Evolutionary conservation across 2,329 filamentous ascomycete species (phyloP), one percentile per base, ranked within the genome.

Genomic region (Chaetomium sp.): DNA sequence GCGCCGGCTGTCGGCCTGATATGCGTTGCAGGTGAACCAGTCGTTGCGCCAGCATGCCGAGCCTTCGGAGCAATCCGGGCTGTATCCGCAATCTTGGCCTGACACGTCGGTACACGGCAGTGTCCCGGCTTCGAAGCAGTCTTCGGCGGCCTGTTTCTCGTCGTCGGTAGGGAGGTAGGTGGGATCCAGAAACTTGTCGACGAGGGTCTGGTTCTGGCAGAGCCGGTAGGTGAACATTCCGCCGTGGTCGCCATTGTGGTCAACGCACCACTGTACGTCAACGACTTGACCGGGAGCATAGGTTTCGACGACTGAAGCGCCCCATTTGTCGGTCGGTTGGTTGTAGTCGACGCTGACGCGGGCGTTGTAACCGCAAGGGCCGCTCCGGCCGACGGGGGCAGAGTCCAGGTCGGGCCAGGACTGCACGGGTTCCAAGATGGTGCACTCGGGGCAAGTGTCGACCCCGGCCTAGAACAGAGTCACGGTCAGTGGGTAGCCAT

Each of bases 211-310:
- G 60, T 81, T 68, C 59, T 77, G 72, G 61, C 78, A 81, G 58
- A 80, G 74, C 8, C 78, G 76, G 64, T 79, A 81, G 61, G 66
- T 72, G 66, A 79, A 81, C 77, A 80, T 80, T 65, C 78, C 79
- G 33, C 78, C 77, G 59, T 81, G 78, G 59, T 81, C 78, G 0
- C 79, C 79, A 60, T 80, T 81, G 66, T 79, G 67, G 61, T 81
- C 79, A 14, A 80, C 72, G 52, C 79, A 81, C 79, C 79, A 81
- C 63, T 79, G 68, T 0, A 80, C 78, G 32, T 78, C 74, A 32
- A 80, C 65, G 0, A 71, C 65, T 8, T 79, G 67, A 0, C 77
- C 78, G 0, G 74, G 66, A 0, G 66, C 65, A 65, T 79, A 80
- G 1, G 71, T 76, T 1, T 64, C 71, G 0, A 79, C 74, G 0